Evolutionary conservation across 2,329 filamentous ascomycete species (phyloP).

Genomic region (Pestalotiopsis sp.): DNA sequence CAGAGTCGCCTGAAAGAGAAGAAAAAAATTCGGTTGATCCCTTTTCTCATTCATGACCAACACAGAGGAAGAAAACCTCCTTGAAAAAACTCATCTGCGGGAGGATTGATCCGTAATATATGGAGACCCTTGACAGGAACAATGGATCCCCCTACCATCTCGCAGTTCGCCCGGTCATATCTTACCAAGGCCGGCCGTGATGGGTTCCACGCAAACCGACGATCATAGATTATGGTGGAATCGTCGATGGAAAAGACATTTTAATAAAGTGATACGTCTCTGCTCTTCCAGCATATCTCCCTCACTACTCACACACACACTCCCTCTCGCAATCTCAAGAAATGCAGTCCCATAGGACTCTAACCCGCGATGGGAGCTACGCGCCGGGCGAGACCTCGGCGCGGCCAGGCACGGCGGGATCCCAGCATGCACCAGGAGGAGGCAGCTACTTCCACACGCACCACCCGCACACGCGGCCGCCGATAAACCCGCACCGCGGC

Average conservation of each 20-base stretch:
- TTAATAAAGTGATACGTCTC: background rate
- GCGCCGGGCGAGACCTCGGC: background rate
- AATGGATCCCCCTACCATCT: background rate
- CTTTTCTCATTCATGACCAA: background rate
- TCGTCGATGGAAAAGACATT: background rate
- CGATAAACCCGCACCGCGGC: background rate
- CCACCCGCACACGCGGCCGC: background rate
- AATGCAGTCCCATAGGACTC: background rate
- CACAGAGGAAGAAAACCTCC: background rate
- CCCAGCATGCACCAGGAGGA: background rate
- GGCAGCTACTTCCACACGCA: background rate
- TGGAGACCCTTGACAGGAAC: background rate
- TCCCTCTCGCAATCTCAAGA: background rate
- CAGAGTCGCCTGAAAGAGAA: background rate
- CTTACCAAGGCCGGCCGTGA: background rate
- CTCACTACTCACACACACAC: background rate
- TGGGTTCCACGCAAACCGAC: background rate
- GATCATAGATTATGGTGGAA: slow-evolving; percentile 3
- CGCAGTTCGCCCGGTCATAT: background rate
- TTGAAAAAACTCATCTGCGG: background rate
- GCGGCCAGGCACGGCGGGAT: background rate
- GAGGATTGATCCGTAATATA: background rate
- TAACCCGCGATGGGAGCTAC: background rate
- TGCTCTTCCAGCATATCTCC: background rate
- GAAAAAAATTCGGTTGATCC: background rate